Conservation (phyloP, 106 monocot species). For the Allium sativum region DNA sequence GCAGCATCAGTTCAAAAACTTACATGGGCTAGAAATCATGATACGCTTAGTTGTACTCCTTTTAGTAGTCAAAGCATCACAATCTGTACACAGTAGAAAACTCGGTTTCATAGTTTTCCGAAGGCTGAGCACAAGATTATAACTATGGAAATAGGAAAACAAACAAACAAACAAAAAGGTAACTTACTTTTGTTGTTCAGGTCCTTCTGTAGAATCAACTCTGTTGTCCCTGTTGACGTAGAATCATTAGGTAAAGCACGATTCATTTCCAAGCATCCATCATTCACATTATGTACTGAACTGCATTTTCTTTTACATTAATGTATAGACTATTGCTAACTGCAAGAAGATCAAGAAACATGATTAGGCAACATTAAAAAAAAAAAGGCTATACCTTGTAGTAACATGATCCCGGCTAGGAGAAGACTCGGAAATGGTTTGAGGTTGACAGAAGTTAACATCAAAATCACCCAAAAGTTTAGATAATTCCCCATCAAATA, state of each 20-base stretch:
- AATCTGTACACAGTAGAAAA: background rate
- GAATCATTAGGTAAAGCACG: background rate
- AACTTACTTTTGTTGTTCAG: conserved; percentile 3
- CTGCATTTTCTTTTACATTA: background rate
- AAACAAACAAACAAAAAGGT: no score
- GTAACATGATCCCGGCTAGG: no score
- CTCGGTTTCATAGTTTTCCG: background rate
- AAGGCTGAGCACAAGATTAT: background rate
- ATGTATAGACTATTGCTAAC: no score
- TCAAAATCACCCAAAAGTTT: conserved; percentile 57
- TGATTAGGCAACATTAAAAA: no score
- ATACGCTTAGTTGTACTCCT: conserved; percentile 7
- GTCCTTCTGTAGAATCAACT: conserved; percentile 2
- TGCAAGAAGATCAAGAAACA: no score
- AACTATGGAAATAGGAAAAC: background rate
- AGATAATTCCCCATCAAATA: conserved; percentile 49
- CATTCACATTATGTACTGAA: background rate
- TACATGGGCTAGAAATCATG: conserved; percentile 6
- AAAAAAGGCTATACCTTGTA: no score
- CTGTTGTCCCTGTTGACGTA: conserved; percentile 1
- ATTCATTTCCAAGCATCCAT: conserved; percentile 6
- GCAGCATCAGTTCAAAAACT: background rate
- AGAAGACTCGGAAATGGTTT: no score
- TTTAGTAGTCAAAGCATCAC: conserved; percentile 4
- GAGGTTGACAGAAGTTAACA: conserved; percentile 22